A percentile compares a stretch with the other conserved stretches of the same genome.
phyloP scores from a whole-genome alignment of 2,329 filamentous ascomycete genomes.

The Monosporascus sp. region DNA sequence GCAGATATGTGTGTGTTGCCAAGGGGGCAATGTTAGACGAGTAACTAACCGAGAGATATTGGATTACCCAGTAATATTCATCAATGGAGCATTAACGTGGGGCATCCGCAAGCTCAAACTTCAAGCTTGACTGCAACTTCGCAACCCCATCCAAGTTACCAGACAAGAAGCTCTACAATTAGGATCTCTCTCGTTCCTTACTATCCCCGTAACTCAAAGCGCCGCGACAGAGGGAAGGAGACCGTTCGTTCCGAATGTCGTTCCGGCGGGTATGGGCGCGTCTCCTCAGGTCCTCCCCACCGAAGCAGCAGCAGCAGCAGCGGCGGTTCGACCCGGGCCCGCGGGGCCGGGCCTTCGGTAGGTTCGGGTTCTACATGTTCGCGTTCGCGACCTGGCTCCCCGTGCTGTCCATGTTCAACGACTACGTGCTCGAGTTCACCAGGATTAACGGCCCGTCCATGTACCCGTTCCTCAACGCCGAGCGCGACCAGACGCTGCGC shows the following conservation, averaged over 20 bases:
- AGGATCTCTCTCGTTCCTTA: no score
- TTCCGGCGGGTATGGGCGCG: background rate
- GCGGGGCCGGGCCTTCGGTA: constrained; percentile 14
- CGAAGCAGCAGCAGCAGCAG: background rate
- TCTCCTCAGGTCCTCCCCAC: background rate
- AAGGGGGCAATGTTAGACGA: no score
- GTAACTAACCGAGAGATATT: background rate
- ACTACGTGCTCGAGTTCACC: constrained; percentile 53
- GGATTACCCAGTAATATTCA: background rate
- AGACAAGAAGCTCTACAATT: no score
- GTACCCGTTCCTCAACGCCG: constrained; percentile 70
- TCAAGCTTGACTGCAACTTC: background rate
- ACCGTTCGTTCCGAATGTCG: background rate
- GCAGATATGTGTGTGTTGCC: no score
- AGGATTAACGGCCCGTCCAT: constrained; percentile 62
- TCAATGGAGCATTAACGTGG: background rate
- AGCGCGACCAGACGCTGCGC: constrained; percentile 49
- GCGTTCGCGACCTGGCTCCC: constrained; percentile 57
- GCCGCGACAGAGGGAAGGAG: background rate
- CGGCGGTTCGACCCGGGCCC: background rate
- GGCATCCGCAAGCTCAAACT: background rate
- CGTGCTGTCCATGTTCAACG: constrained; percentile 55
- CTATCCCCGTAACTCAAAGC: background rate
- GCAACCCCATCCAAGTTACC: no score
- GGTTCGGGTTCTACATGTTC: constrained; percentile 41